A percentile compares a stretch with the other conserved stretches of the same genome.
Conservation (phyloP, 2,329 filamentous ascomycete genomes). For the Colletotrichum lupini region DNA sequence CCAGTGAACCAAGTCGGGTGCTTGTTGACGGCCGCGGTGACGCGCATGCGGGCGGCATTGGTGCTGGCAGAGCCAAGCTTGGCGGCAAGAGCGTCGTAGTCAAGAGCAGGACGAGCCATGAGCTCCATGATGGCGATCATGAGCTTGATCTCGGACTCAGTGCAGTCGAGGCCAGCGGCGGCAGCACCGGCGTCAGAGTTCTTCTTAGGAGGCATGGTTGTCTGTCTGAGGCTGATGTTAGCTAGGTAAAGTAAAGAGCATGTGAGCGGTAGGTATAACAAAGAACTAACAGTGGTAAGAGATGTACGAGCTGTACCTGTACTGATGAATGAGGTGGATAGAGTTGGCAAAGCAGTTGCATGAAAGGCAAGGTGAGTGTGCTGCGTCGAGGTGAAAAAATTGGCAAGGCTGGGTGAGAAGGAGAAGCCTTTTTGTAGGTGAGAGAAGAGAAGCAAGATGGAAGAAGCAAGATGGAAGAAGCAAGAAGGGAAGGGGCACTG, state of each 20-base stretch:
- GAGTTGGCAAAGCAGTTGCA: neutral
- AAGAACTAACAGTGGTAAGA: neutral
- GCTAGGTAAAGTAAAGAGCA: neutral
- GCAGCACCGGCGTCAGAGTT: neutral
- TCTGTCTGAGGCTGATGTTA: neutral
- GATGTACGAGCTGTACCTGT: neutral
- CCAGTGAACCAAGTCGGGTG: slow-evolving; percentile 11
- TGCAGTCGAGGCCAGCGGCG: neutral
- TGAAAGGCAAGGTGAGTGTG: neutral
- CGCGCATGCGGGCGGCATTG: slow-evolving; percentile 20
- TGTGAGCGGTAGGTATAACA: neutral
- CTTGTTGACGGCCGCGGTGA: neutral
- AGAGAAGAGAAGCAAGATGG: neutral
- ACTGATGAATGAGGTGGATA: neutral
- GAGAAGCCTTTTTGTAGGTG: neutral
- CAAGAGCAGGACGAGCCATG: neutral
- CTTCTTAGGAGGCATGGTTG: neutral
- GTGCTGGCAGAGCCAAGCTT: slow-evolving; percentile 11
- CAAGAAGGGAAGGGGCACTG: neutral
- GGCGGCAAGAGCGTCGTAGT: slow-evolving; percentile 8
- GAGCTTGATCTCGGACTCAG: neutral
- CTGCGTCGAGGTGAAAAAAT: neutral
- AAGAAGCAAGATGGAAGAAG: neutral
- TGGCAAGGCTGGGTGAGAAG: neutral
- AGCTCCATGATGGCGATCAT: neutral